Percentiles rank a stretch among this genome's conserved stretches.
Evolutionary conservation across 2,329 filamentous ascomycete species (phyloP).

Genomic region (Penicillium sp.): DNA sequence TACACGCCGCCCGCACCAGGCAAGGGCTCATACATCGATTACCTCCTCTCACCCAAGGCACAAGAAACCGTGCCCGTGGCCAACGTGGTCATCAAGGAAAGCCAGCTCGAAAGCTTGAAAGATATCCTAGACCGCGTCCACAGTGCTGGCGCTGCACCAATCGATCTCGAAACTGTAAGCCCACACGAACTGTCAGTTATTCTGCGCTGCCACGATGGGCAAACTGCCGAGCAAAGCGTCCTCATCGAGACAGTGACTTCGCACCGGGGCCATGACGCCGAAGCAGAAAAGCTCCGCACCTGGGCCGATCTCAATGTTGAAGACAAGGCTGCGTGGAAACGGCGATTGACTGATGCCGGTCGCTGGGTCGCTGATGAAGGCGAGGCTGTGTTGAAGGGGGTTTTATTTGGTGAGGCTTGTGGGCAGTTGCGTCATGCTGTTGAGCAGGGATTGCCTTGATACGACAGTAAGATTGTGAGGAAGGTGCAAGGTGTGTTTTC

Average conservation of each 20-base stretch:
- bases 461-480: not conserved
- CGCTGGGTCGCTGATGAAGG: conserved; percentile 81
- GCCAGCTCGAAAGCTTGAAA: conserved; percentile 21
- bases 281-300: conserved; percentile 37
- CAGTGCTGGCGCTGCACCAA: conserved; percentile 26
- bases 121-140: conserved; percentile 36
- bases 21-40: conserved; percentile 23
- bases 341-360: conserved; percentile 68
- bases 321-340: conserved; percentile 71
- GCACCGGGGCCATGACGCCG: conserved; percentile 2
- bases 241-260: conserved; percentile 28
- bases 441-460: conserved; percentile 24
- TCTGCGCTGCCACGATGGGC: conserved; percentile 27
- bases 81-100: not conserved
- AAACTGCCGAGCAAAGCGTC: conserved; percentile 27
- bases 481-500: no score
- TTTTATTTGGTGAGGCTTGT: conserved; percentile 72
- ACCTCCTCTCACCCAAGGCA: conserved; percentile 13
- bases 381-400: conserved; percentile 73
- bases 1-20: conserved; percentile 38
- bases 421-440: conserved; percentile 22
- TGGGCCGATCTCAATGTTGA: conserved; percentile 72
- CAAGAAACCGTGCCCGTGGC: not conserved
- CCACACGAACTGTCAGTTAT: conserved; percentile 28
- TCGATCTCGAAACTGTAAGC: conserved; percentile 18